A percentile compares a stretch with the other conserved stretches of the same genome.
These are phyloP conservation scores for Xenosphaeropsis pyriputrescens DNA, from an alignment of 2,329 filamentous ascomycete species.

Conservation along the genomic window DNA sequence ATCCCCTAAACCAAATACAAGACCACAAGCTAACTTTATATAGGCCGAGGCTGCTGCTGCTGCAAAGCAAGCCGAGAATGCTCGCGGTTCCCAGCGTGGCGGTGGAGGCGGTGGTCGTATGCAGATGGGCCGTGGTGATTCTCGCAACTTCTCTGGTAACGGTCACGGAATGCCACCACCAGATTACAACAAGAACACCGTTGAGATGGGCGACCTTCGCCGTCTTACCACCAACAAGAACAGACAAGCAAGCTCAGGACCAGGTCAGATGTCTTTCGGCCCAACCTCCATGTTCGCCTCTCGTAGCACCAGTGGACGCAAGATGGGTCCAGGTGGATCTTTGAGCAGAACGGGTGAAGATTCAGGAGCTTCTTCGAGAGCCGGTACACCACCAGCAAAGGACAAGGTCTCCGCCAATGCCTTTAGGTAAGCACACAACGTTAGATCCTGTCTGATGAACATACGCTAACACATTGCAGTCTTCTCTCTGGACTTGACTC, in stretches of 20 bases:
- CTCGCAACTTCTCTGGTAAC: constrained; percentile 64
- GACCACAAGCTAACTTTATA: constrained; percentile 12
- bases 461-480: constrained; percentile 22
- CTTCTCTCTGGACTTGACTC: constrained; percentile 33
- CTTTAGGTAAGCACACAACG: constrained; percentile 59
- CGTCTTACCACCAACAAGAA: constrained; percentile 57
- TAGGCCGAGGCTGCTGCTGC: constrained; percentile 60
- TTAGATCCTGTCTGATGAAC: not conserved
- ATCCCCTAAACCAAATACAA: constrained; percentile 2
- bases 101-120: constrained; percentile 54
- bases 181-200: constrained; percentile 61
- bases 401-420: constrained; percentile 58
- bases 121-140: constrained; percentile 70
- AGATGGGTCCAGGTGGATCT: constrained; percentile 60
- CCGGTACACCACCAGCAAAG: constrained; percentile 70
- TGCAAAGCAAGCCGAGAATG: constrained; percentile 65
- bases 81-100: constrained; percentile 47
- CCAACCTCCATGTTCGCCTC: constrained; percentile 78
- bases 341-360: constrained; percentile 66
- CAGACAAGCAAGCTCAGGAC: constrained; percentile 44
- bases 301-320: constrained; percentile 81
- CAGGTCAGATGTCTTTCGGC: constrained; percentile 43
- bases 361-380: constrained; percentile 76
- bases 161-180: constrained; percentile 58
- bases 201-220: constrained; percentile 82